A percentile compares a stretch with the other conserved stretches of the same genome.
Evolutionary conservation across 148 eudicot genomes (phyloP).

Genomic region (Persicaria tinctoria): DNA sequence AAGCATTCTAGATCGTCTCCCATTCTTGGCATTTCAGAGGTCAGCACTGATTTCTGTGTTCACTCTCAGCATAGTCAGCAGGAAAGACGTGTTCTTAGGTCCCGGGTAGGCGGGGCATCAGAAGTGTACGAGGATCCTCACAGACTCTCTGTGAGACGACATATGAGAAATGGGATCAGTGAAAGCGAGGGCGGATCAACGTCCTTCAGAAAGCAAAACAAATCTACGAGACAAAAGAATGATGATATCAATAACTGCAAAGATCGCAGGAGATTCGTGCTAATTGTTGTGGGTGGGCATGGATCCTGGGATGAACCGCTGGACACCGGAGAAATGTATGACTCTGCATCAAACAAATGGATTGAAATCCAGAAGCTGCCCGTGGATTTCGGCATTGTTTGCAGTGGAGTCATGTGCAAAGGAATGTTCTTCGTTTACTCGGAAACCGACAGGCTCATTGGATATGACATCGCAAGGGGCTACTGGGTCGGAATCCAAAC

Average conservation of each 20-base stretch:
- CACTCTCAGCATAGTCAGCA: conserved; percentile 52
- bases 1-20: conserved; percentile 81
- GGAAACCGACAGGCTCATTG: conserved; percentile 71
- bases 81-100: conserved; percentile 60
- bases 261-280: conserved; percentile 45
- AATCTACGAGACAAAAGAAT: conserved; percentile 44
- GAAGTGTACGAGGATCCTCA: conserved; percentile 98
- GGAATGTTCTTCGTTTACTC: conserved; percentile 76
- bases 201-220: conserved; percentile 34
- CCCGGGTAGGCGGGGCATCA: conserved; percentile 70
- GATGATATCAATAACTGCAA: conserved; percentile 33
- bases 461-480: conserved; percentile 77
- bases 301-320: conserved; percentile 94
- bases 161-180: conserved; percentile 44
- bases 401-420: conserved; percentile 74
- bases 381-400: conserved; percentile 68
- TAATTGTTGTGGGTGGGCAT: conserved; percentile 83
- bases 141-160: conserved; percentile 83
- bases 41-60: conserved; percentile 36
- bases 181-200: conserved; percentile 36
- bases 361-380: conserved; percentile 78
- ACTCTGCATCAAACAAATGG: conserved; percentile 83
- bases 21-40: conserved; percentile 67
- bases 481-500: conserved; percentile 70
- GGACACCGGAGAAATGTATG: conserved; percentile 82